phyloP scores from a whole-genome alignment of 352 stramenopile genomes.

The Saprolegnia diclina region DNA sequence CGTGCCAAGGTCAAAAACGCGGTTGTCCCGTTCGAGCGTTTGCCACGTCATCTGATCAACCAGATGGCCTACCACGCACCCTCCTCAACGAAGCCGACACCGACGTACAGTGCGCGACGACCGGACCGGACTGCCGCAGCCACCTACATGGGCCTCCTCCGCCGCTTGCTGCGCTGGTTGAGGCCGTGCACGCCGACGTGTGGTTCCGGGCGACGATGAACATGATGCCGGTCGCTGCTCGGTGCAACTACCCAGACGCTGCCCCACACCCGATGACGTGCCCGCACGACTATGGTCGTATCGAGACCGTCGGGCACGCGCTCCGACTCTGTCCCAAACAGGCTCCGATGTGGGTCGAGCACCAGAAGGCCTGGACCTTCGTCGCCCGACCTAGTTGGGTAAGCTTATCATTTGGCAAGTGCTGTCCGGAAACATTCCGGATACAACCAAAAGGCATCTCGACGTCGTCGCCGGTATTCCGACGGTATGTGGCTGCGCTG shows the following conservation, averaged over 20 bases:
- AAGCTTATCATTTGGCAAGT: no score
- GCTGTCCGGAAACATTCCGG: no score
- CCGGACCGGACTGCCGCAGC: not conserved
- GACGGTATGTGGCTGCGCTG: no score
- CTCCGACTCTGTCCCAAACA: constrained; percentile 5
- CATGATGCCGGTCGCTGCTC: constrained; percentile 8
- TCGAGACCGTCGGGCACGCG: not conserved
- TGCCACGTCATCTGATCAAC: not conserved
- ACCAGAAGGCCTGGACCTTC: no score
- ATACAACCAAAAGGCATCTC: no score
- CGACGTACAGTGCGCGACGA: not conserved
- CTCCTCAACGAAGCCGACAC: not conserved
- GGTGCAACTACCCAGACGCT: not conserved
- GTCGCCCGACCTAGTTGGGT: no score
- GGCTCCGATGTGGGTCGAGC: no score
- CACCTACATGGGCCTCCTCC: not conserved
- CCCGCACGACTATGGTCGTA: not conserved
- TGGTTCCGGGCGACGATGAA: constrained; percentile 5
- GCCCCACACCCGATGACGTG: not conserved
- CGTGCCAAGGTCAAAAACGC: not conserved
- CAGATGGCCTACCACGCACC: not conserved
- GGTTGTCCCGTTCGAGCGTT: not conserved
- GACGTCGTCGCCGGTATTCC: no score
- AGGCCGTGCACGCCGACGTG: constrained; percentile 11
- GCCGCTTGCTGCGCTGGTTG: not conserved